Evolutionary conservation across 2,329 filamentous ascomycete genomes (phyloP).

Genomic region (Neofusicoccum parvum): DNA sequence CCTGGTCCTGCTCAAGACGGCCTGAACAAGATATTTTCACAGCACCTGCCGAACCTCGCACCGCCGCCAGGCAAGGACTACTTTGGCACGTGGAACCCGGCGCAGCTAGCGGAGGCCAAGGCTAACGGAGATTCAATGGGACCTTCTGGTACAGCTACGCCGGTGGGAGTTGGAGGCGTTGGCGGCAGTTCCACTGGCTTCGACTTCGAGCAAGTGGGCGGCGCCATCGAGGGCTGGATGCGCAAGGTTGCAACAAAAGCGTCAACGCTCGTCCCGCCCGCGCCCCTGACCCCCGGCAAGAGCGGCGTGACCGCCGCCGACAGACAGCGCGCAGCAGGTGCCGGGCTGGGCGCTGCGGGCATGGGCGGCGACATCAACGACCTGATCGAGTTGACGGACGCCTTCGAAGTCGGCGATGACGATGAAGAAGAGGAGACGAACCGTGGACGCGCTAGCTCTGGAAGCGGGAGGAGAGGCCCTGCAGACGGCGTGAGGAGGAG

Average conservation of each 20-base stretch:
- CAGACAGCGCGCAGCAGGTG: conserved; percentile 9
- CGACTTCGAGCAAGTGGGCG: conserved; percentile 78
- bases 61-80: conserved; percentile 60
- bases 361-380: conserved; percentile 57
- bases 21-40: conserved; percentile 80
- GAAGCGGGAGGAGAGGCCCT: not conserved
- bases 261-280: conserved; percentile 24
- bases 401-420: conserved; percentile 37
- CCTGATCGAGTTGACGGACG: conserved; percentile 69
- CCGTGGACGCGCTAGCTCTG: not conserved
- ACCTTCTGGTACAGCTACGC: conserved; percentile 31
- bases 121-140: conserved; percentile 25
- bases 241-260: conserved; percentile 74
- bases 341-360: not conserved
- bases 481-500: conserved; percentile 8
- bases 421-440: conserved; percentile 25
- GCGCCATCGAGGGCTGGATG: conserved; percentile 88
- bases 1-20: conserved; percentile 84
- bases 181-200: conserved; percentile 32
- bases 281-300: not conserved
- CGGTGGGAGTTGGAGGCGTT: conserved; percentile 22
- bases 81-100: conserved; percentile 44
- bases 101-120: conserved; percentile 25
- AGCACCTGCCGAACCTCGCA: conserved; percentile 78
- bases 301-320: not conserved